Evolutionary conservation across 2,329 filamentous ascomycete genomes (phyloP).

Genomic region (Exophiala sp.): DNA sequence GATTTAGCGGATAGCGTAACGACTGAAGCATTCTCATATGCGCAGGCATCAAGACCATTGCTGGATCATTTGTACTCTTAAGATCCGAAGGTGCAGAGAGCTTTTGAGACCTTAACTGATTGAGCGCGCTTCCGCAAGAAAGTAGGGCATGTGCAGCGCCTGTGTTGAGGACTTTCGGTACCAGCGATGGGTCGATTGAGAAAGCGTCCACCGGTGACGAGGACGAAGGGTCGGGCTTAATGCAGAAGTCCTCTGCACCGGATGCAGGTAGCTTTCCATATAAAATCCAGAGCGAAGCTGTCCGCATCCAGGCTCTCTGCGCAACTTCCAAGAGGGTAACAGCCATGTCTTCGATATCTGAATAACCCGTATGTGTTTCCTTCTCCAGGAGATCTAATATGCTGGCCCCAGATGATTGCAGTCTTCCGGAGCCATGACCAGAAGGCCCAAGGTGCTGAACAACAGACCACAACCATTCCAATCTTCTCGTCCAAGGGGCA

Average conservation of each 20-base stretch:
- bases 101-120: slow-evolving; percentile 60
- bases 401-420: slow-evolving; percentile 49
- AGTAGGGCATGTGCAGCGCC: slow-evolving; percentile 75
- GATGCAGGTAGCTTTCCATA: slow-evolving; percentile 77
- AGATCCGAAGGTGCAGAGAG: slow-evolving; percentile 32
- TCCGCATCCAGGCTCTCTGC: slow-evolving; percentile 86
- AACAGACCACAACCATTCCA: slow-evolving; percentile 80
- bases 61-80: slow-evolving; percentile 24
- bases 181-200: slow-evolving; percentile 51
- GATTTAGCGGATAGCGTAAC: slow-evolving; percentile 67
- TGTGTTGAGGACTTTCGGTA: slow-evolving; percentile 73
- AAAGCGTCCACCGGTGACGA: slow-evolving; percentile 44
- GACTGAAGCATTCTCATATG: slow-evolving; percentile 31
- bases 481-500: slow-evolving; percentile 72
- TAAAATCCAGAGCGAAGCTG: slow-evolving; percentile 82
- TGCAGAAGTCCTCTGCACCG: slow-evolving; percentile 80
- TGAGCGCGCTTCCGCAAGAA: slow-evolving; percentile 83
- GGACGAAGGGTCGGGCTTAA: slow-evolving; percentile 46
- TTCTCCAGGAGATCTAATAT: slow-evolving; percentile 70
- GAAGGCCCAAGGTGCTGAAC: slow-evolving; percentile 59
- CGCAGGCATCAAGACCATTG: slow-evolving; percentile 30
- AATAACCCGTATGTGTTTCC: slow-evolving; percentile 80
- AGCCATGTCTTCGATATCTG: slow-evolving; percentile 73
- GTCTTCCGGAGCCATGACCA: slow-evolving; percentile 30
- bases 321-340: slow-evolving; percentile 67